Conservation (phyloP, 2,329 filamentous ascomycete species). For the Colletotrichum scovillei region DNA sequence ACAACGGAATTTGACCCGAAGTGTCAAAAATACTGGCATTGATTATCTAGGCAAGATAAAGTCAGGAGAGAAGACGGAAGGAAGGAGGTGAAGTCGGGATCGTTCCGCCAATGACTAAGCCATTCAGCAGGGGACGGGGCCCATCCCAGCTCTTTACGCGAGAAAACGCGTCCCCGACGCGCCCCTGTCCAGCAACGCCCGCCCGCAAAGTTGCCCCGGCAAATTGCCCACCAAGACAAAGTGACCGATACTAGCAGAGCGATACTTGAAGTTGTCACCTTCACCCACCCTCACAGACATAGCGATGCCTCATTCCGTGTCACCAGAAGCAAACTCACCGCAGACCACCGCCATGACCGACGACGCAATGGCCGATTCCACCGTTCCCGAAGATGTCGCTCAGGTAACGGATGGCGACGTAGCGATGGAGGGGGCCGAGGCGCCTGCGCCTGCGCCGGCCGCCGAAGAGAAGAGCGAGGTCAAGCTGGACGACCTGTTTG, state of each 20-base stretch:
- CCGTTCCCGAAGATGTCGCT: constrained; percentile 42
- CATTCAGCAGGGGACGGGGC: not conserved
- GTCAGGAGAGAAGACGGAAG: not conserved
- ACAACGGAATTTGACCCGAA: too few species aligned
- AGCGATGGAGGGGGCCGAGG: constrained; percentile 52
- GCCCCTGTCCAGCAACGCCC: not conserved
- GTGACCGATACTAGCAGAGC: not conserved
- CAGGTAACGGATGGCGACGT: constrained; percentile 50
- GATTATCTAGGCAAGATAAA: not conserved
- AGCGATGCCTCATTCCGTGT: constrained; percentile 59
- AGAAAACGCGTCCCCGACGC: constrained; percentile 35
- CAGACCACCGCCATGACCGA: constrained; percentile 42
- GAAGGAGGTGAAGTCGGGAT: not conserved
- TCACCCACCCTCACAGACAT: not conserved
- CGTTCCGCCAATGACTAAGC: constrained; percentile 21
- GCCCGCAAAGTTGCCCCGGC: constrained; percentile 17
- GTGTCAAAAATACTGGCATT: not conserved
- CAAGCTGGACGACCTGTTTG: constrained; percentile 70
- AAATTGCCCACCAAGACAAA: not conserved
- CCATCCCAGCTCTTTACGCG: constrained; percentile 29
- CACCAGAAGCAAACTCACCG: constrained; percentile 44
- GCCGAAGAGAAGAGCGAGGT: constrained; percentile 54
- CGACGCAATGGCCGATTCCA: constrained; percentile 48
- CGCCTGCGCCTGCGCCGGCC: constrained; percentile 40
- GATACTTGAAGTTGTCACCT: not conserved